Evolutionary conservation across 192 early-diverging fungal species (phyloP).

Genomic region (Allomyces arbusculus): DNA sequence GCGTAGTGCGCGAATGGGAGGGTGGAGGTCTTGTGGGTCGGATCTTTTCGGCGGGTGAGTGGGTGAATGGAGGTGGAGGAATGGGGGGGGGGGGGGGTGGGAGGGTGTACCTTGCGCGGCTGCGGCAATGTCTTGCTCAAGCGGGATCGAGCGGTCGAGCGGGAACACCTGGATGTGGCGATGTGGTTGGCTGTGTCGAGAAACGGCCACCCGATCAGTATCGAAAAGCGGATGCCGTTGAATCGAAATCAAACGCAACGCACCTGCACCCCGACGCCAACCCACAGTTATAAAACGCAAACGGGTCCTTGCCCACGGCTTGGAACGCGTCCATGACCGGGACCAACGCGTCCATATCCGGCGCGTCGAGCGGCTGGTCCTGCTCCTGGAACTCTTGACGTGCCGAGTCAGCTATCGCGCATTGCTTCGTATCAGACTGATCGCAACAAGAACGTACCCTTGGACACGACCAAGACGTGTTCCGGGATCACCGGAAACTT

Average conservation of each 20-base stretch:
- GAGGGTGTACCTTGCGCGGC: background rate
- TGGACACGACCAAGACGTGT: slow-evolving; percentile 30
- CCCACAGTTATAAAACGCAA: slow-evolving; percentile 40
- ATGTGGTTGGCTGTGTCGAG: slow-evolving; percentile 23
- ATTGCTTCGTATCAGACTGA: background rate
- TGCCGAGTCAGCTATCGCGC: background rate
- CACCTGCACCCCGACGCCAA: slow-evolving; percentile 25
- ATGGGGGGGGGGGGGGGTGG: background rate
- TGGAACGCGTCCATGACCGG: too few relatives aligned
- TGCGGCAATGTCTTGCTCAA: background rate
- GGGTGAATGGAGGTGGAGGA: background rate
- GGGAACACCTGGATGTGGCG: slow-evolving; percentile 39
- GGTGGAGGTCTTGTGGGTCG: too few relatives aligned
- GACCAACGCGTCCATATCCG: slow-evolving; percentile 14
- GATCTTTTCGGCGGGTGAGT: background rate
- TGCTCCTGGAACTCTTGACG: slow-evolving; percentile 26
- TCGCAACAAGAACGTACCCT: slow-evolving; percentile 14
- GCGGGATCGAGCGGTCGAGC: slow-evolving; percentile 1
- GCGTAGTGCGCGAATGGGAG: too few relatives aligned
- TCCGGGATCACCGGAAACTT: slow-evolving; percentile 31
- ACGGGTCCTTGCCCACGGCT: slow-evolving; percentile 2
- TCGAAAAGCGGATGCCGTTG: background rate
- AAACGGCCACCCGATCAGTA: too few relatives aligned
- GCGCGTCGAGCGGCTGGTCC: slow-evolving; percentile 20
- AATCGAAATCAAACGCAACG: background rate